These are phyloP conservation scores for Geoglossum glabrum DNA, from an alignment of 495 filamentous ascomycete genomes.

Conservation along the genomic window DNA sequence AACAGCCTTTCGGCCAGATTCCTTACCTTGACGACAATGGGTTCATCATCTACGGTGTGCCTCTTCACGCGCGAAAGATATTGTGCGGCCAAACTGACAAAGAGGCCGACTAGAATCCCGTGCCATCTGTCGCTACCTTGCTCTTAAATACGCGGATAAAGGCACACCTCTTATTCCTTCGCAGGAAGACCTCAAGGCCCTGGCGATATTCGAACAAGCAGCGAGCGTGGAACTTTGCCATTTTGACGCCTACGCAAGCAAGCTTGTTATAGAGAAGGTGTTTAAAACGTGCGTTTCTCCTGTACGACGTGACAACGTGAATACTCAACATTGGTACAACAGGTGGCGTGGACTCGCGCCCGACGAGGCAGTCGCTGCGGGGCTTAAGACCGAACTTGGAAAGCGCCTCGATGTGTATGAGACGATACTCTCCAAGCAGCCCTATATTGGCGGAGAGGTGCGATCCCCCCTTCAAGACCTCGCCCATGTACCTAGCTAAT, in stretches of 20 bases:
- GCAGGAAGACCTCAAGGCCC: constrained; percentile 21
- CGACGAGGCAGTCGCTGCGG: constrained; percentile 19
- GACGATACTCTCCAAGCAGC: constrained; percentile 18
- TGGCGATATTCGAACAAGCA: constrained; percentile 24
- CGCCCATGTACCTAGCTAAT: neutral
- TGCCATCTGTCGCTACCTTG: constrained; percentile 27
- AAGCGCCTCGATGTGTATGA: constrained; percentile 24
- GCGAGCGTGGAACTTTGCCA: constrained; percentile 20
- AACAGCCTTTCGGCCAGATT: neutral
- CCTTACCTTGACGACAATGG: neutral
- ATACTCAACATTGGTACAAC: neutral
- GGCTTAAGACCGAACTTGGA: constrained; percentile 20
- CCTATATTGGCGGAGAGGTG: constrained; percentile 22
- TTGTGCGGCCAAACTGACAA: neutral
- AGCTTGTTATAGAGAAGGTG: constrained; percentile 22
- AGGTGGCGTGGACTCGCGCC: constrained; percentile 18
- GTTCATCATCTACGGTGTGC: neutral
- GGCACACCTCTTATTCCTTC: constrained; percentile 18
- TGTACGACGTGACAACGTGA: neutral
- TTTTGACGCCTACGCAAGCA: constrained; percentile 23
- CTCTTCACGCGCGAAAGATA: neutral
- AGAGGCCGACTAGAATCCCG: constrained; percentile 11
- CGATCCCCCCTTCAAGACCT: neutral
- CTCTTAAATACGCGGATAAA: constrained; percentile 18
- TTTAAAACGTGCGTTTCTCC: constrained; percentile 16